A percentile compares a stretch with the other conserved stretches of the same genome.
Conservation (phyloP, 257 asterid species). For the Ehretia macrophylla region DNA sequence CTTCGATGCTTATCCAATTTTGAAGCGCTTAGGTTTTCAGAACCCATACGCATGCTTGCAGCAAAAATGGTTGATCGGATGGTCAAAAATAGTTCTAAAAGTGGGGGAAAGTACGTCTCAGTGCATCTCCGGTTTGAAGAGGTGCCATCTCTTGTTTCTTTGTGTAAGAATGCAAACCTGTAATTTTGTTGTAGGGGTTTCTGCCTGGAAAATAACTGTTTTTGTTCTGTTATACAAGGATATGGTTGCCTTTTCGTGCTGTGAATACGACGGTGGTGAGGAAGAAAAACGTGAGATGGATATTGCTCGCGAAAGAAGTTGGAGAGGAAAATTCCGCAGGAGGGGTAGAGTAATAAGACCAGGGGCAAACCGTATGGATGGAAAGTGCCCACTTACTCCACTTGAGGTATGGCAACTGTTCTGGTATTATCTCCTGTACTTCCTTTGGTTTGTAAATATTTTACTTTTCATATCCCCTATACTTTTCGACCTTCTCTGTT, state of each 20-base stretch:
- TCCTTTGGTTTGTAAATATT: neutral
- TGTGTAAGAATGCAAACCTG: neutral
- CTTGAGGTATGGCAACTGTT: constrained; percentile 58
- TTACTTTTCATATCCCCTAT: neutral
- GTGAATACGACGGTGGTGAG: constrained; percentile 92
- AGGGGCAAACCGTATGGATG: constrained; percentile 90
- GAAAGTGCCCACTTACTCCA: constrained; percentile 95
- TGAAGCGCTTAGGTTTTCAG: constrained; percentile 94
- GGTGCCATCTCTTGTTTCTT: constrained; percentile 39
- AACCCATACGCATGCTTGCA: constrained; percentile 88
- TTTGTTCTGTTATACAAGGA: constrained; percentile 45
- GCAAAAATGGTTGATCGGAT: constrained; percentile 97
- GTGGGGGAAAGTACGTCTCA: constrained; percentile 76
- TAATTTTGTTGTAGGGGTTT: neutral
- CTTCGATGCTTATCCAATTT: constrained; percentile 93
- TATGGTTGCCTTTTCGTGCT: constrained; percentile 99
- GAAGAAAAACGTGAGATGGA: constrained; percentile 95
- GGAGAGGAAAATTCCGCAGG: constrained; percentile 95
- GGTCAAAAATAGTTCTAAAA: constrained; percentile 69
- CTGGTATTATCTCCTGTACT: neutral
- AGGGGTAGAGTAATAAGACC: constrained; percentile 93
- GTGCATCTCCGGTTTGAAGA: constrained; percentile 98
- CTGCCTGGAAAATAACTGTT: constrained; percentile 1
- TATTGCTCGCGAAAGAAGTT: constrained; percentile 94
- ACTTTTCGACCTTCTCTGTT: neutral